Percentiles rank a stretch among this genome's conserved stretches.
phyloP scores from a whole-genome alignment of 768 basidiomycete species.

The Xerocomus spinulosus region DNA sequence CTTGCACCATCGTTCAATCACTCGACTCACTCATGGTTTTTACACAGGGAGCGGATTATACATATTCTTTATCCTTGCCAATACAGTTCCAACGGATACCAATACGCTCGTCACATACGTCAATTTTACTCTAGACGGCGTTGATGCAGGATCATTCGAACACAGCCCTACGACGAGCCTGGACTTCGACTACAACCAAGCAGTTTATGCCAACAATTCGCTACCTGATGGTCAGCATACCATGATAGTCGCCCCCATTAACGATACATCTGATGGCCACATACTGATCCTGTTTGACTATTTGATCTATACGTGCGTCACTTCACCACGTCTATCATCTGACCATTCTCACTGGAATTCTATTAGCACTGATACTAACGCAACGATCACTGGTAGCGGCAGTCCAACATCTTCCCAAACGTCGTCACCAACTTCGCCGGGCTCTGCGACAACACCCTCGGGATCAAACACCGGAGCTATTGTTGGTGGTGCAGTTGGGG shows the following conservation, averaged over 20 bases:
- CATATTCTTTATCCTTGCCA: slow-evolving; percentile 14
- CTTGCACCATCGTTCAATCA: no score
- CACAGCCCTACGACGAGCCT: not conserved
- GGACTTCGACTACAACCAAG: slow-evolving; percentile 10
- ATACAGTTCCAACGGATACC: not conserved
- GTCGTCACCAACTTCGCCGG: no score
- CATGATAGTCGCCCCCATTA: slow-evolving; percentile 4
- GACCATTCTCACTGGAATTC: no score
- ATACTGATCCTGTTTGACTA: slow-evolving; percentile 19
- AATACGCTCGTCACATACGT: slow-evolving; percentile 2
- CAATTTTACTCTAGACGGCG: slow-evolving; percentile 9
- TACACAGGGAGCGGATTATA: slow-evolving; percentile 15
- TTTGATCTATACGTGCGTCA: slow-evolving; percentile 14
- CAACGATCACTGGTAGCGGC: no score
- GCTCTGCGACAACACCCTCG: not conserved
- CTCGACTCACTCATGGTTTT: no score
- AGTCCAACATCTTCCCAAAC: no score
- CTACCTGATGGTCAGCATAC: slow-evolving; percentile 1
- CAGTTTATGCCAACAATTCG: slow-evolving; percentile 9
- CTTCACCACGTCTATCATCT: no score
- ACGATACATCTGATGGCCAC: no score
- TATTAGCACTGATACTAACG: slow-evolving; percentile 7
- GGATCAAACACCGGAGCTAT: not conserved
- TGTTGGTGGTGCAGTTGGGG: slow-evolving; percentile 6
- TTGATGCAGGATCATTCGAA: not conserved